Evolutionary conservation across 2,329 filamentous ascomycete genomes (phyloP).

Genomic region (Calonectria montana): DNA sequence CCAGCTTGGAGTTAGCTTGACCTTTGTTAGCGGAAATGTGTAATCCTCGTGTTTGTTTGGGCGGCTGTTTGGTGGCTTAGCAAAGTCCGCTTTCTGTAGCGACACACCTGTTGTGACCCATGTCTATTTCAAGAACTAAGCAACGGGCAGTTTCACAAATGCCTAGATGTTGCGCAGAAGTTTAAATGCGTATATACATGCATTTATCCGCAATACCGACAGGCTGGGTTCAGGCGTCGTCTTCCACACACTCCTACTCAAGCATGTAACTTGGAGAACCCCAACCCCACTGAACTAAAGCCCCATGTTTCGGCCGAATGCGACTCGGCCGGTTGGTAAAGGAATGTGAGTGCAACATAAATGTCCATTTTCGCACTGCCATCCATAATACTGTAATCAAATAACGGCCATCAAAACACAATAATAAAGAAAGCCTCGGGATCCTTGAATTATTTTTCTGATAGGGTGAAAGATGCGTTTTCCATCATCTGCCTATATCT

Average conservation of each 20-base stretch:
- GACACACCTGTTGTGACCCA: neutral
- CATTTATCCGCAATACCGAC: neutral
- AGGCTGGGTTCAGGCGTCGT: neutral
- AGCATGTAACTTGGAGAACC: neutral
- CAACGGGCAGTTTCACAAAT: neutral
- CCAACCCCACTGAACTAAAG: neutral
- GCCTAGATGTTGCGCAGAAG: neutral
- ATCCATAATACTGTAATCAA: neutral
- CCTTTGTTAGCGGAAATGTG: too few relatives aligned
- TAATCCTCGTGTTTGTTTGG: too few relatives aligned
- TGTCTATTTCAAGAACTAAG: neutral
- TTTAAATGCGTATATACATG: neutral
- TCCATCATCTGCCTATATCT: neutral
- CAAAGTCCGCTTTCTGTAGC: neutral
- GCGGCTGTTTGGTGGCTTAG: neutral
- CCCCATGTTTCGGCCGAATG: constrained; percentile 25
- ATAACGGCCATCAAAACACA: neutral
- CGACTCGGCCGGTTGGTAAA: constrained; percentile 6
- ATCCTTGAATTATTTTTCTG: neutral
- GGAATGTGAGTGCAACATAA: neutral
- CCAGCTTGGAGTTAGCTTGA: too few relatives aligned
- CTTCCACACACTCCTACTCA: neutral
- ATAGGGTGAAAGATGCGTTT: neutral
- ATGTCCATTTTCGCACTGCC: neutral
- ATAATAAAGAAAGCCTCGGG: neutral